phyloP scores from a whole-genome alignment of 2,329 filamentous ascomycete genomes.

The Nemania sp. region DNA sequence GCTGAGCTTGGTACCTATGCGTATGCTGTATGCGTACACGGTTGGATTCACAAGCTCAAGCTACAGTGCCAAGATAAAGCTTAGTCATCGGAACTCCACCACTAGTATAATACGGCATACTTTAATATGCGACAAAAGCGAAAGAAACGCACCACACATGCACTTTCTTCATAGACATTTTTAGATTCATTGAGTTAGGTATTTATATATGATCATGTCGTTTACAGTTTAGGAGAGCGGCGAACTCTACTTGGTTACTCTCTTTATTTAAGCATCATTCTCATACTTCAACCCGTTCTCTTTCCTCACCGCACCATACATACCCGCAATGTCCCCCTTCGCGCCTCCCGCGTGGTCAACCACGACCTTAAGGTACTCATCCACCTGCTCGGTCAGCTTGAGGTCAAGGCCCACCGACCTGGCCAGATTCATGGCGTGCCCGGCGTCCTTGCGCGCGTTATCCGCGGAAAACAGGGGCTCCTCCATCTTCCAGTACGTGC shows the following conservation, averaged over 20 bases:
- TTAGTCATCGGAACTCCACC: not conserved
- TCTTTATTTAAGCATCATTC: constrained; percentile 62
- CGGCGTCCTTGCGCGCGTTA: constrained; percentile 83
- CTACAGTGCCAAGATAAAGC: not conserved
- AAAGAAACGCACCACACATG: not conserved
- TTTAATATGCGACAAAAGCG: not conserved
- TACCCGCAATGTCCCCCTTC: constrained; percentile 81
- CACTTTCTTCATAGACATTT: not conserved
- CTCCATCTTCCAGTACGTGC: constrained; percentile 80
- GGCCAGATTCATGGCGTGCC: constrained; percentile 78
- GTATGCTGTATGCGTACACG: not conserved
- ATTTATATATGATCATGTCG: no score
- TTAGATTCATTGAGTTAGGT: not conserved
- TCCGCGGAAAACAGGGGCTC: constrained; percentile 87
- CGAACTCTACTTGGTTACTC: no score
- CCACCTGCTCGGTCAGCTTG: constrained; percentile 73
- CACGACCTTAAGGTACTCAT: constrained; percentile 75
- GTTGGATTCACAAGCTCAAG: not conserved
- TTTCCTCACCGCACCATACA: constrained; percentile 83
- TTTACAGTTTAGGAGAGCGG: no score
- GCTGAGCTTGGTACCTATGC: not conserved
- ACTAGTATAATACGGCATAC: not conserved
- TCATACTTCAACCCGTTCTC: constrained; percentile 81
- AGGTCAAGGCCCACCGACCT: constrained; percentile 71
- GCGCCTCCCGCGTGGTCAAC: constrained; percentile 74